phyloP scores from a whole-genome alignment of 1,284 basidiomycete genomes.

The Lentinula novae-zelandiae region DNA sequence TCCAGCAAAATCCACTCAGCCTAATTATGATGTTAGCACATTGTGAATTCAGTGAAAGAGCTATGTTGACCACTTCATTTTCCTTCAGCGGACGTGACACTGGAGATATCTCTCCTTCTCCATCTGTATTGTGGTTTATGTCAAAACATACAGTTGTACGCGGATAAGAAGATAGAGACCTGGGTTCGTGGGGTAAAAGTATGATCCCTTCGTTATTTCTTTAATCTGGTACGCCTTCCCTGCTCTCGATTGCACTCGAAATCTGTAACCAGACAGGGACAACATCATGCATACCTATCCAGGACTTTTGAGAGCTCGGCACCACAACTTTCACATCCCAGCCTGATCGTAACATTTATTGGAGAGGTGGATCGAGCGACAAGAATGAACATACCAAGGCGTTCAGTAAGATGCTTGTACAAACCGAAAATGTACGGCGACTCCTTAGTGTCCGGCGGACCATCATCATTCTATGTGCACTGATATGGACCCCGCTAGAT shows the following conservation, averaged over 20 bases:
- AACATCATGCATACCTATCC: constrained; percentile 61
- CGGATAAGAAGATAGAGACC: constrained; percentile 29
- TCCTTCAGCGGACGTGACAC: constrained; percentile 64
- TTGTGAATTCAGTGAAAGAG: neutral
- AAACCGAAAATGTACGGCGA: constrained; percentile 86
- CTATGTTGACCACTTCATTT: constrained; percentile 53
- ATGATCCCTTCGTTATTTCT: constrained; percentile 70
- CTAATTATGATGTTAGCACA: constrained; percentile 21
- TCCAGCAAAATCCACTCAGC: constrained; percentile 89
- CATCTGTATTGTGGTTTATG: constrained; percentile 40
- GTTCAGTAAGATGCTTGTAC: constrained; percentile 60
- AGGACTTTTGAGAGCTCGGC: constrained; percentile 85
- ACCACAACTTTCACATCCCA: constrained; percentile 90
- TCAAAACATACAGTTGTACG: neutral
- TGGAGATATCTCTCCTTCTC: constrained; percentile 65
- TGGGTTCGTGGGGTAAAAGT: constrained; percentile 76
- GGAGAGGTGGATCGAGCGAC: constrained; percentile 3
- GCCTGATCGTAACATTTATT: constrained; percentile 33
- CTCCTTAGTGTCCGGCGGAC: constrained; percentile 65
- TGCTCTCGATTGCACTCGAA: constrained; percentile 21
- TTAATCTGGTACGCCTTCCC: constrained; percentile 86
- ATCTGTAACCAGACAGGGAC: neutral
- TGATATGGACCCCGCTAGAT: constrained; percentile 8
- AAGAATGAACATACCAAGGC: constrained; percentile 46
- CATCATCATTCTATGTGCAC: constrained; percentile 75